Base-by-base conservation (phyloP, 2,329 filamentous ascomycete species). In the Pseudogymnoascus sp. region DNA sequence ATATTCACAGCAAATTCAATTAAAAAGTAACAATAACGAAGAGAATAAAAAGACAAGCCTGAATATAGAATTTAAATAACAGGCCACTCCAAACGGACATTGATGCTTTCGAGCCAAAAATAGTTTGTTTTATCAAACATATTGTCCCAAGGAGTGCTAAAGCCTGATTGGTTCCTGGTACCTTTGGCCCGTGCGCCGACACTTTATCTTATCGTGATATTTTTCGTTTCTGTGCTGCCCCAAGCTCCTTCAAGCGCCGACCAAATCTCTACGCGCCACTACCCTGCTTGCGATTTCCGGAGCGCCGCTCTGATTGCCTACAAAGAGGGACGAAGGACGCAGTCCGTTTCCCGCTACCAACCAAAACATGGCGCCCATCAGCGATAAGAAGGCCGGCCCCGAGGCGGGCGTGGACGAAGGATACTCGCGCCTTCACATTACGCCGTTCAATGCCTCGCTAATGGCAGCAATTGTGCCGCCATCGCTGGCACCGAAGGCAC, bases 391-490 rank as follows among this genome's bases (percentile, higher is more conserved):
- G 47, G 25, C 10, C 47, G 47, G 47, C 47, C 47, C 25, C 31
- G 25, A 16, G 14, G 25, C 47, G 25, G 25, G n/a, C 14, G 47
- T 53, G 47, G 47, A 53, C 23, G 47, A 53, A 38, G 70, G 71
- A 65, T 73, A 71, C 70, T 78, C 76, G 37, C 84, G 91, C 69
- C 83, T 99, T 62, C 91, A 99, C 77, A 94, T 99, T 70, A 88
- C 90, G 14, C 94, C 94, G 59, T 83, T 99, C 69, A 91, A 87
- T 70, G 79, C 88, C 40, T 84, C 88, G 6, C 83, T 97, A 16
- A 79, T 94, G 63, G 82, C 84, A 63, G 80, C 88, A 59, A 84
- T 95, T 65, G 75, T 99, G 59, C 86, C 90, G 21, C 79, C 87
- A 0, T 82, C 87, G 0, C 72, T 90, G 12, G 83, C 85, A 37